These are phyloP conservation scores for Cryptococcus sp. DNA, from an alignment of 1,284 basidiomycete species.

Conservation along the genomic window DNA sequence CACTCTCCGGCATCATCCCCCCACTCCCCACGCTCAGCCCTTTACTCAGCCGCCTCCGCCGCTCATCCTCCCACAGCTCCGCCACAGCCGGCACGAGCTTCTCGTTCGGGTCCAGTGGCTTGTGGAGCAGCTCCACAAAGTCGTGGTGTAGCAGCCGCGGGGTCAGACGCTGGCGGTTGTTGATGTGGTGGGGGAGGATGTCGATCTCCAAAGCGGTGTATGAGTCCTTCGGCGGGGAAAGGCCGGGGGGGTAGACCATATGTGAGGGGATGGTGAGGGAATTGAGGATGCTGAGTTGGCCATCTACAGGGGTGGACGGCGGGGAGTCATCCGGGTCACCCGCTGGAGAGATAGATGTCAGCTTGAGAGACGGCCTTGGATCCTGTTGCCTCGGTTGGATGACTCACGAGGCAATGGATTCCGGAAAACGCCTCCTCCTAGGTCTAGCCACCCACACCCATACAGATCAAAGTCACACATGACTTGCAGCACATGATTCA, in stretches of 20 bases:
- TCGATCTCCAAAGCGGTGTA: conserved; percentile 80
- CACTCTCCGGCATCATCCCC: conserved; percentile 45
- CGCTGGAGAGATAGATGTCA: conserved; percentile 18
- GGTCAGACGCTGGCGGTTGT: conserved; percentile 69
- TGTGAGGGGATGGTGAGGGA: conserved; percentile 27
- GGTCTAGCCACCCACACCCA: conserved; percentile 85
- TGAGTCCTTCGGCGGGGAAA: conserved; percentile 63
- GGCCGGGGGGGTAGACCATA: conserved; percentile 39
- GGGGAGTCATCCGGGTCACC: conserved; percentile 36
- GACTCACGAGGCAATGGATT: conserved; percentile 52
- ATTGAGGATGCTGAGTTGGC: conserved; percentile 28
- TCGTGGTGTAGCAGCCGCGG: conserved; percentile 72
- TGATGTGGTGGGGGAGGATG: conserved; percentile 71
- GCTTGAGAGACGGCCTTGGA: not conserved
- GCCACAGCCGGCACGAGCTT: conserved; percentile 82
- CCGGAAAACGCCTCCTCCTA: conserved; percentile 55
- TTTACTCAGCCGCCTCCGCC: conserved; percentile 61
- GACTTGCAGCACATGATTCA: conserved; percentile 86
- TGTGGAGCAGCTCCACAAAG: conserved; percentile 60
- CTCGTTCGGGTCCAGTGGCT: conserved; percentile 56
- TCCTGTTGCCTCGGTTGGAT: not conserved
- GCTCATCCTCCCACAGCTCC: conserved; percentile 94
- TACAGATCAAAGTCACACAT: conserved; percentile 94
- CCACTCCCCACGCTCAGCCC: conserved; percentile 51
- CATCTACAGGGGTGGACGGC: conserved; percentile 5